Conservation (phyloP, 179 eudicot species). For the Heliamphora pulchella region DNA sequence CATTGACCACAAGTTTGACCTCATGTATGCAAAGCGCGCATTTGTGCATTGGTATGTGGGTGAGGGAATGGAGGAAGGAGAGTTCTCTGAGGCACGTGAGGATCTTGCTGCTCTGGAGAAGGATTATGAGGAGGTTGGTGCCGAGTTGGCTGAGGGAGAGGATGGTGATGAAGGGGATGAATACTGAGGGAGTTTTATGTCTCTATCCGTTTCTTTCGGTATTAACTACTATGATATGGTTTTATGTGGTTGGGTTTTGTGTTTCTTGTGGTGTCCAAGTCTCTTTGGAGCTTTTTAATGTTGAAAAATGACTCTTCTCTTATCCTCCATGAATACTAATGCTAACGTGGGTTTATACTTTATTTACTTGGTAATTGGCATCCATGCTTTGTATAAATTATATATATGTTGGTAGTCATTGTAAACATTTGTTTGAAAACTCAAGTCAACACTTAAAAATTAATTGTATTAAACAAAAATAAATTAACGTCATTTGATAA, state of each 20-base stretch:
- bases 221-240: background rate
- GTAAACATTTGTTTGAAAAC: too few species aligned
- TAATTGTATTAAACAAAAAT: too few species aligned
- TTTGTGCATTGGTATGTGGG: conserved; percentile 50
- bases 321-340: background rate
- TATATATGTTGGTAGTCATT: too few species aligned
- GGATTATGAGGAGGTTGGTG: conserved; percentile 47
- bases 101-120: conserved; percentile 46
- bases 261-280: background rate
- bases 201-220: background rate
- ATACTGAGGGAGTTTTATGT: conserved; percentile 17
- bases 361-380: background rate
- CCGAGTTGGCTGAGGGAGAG: conserved; percentile 32
- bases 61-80: conserved; percentile 51
- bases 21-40: conserved; percentile 43
- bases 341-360: background rate
- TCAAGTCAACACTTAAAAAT: too few species aligned
- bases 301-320: background rate
- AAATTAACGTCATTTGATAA: too few species aligned
- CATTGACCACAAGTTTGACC: conserved; percentile 42
- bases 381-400: background rate
- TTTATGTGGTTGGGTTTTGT: background rate
- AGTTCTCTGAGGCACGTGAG: conserved; percentile 43
- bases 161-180: conserved; percentile 45
- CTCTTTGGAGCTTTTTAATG: background rate